Evolutionary conservation across 768 basidiomycete genomes (phyloP).

Genomic region (Pisolithus orientalis): DNA sequence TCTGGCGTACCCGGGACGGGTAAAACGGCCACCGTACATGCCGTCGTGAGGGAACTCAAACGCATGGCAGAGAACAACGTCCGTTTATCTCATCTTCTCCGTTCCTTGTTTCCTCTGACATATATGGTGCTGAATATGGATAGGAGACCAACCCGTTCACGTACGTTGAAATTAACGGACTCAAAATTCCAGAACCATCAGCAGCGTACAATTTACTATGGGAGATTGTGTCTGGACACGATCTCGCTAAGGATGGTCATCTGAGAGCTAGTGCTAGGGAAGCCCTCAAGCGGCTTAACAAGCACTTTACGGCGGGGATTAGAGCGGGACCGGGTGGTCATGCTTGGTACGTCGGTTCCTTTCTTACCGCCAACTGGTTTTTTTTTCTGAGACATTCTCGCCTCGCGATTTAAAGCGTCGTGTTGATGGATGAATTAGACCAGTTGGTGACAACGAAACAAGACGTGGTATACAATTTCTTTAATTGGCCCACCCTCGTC

Average conservation of each 20-base stretch:
- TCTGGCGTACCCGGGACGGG: slow-evolving; percentile 99
- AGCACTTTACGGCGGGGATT: slow-evolving; percentile 65
- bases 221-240: slow-evolving; percentile 86
- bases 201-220: slow-evolving; percentile 89
- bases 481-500: slow-evolving; percentile 95
- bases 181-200: slow-evolving; percentile 87
- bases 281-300: slow-evolving; percentile 70
- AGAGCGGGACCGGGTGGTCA: slow-evolving; percentile 72
- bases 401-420: slow-evolving; percentile 50
- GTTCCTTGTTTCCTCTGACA: neutral
- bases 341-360: slow-evolving; percentile 57
- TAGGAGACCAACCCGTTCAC: slow-evolving; percentile 93
- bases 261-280: slow-evolving; percentile 71
- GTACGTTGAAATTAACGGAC: slow-evolving; percentile 96
- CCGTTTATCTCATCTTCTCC: slow-evolving; percentile 17
- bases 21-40: slow-evolving; percentile 97
- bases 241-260: slow-evolving; percentile 54
- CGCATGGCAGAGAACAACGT: slow-evolving; percentile 81
- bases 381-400: neutral
- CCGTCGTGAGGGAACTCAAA: slow-evolving; percentile 84
- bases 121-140: neutral
- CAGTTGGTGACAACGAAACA: slow-evolving; percentile 94
- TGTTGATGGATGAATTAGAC: slow-evolving; percentile 98
- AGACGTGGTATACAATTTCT: slow-evolving; percentile 98
- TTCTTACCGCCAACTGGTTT: neutral